Percentiles rank a stretch among this genome's conserved stretches.
phyloP scores from a whole-genome alignment of 176 grass and related monocot species.

The Ensete glaucum region DNA sequence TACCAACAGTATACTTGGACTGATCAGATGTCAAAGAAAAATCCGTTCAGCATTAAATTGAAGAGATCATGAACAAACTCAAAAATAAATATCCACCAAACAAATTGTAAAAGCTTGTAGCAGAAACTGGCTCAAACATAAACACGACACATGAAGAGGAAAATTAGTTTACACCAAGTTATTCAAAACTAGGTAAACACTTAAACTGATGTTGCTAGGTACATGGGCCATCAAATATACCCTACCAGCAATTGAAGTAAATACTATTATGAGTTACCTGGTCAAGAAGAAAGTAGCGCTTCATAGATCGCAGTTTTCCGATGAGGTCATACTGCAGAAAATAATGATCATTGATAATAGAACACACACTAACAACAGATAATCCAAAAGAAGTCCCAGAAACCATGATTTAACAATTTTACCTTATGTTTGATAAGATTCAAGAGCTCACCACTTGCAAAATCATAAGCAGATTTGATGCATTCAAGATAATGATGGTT shows the following conservation, averaged over 20 bases:
- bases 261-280: constrained; percentile 43
- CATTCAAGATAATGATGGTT: constrained; percentile 96
- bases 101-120: no score
- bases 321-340: constrained; percentile 68
- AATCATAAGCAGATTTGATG: constrained; percentile 97
- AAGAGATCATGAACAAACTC: no score
- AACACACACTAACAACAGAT: not conserved
- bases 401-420: not conserved
- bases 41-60: not conserved
- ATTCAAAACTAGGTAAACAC: not conserved
- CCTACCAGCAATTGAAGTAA: not conserved
- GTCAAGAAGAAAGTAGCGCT: constrained; percentile 89
- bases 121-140: no score
- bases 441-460: constrained; percentile 82
- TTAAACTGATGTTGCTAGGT: not conserved
- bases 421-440: constrained; percentile 97
- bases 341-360: not conserved
- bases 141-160: no score
- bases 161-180: no score
- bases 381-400: not conserved
- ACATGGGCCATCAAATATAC: not conserved
- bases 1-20: not conserved
- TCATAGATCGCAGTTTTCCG: constrained; percentile 81
- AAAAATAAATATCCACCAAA: not conserved
- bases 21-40: not conserved